Evolutionary conservation across 805 yeast genomes (phyloP).

Genomic region (Brettanomyces nanus): DNA sequence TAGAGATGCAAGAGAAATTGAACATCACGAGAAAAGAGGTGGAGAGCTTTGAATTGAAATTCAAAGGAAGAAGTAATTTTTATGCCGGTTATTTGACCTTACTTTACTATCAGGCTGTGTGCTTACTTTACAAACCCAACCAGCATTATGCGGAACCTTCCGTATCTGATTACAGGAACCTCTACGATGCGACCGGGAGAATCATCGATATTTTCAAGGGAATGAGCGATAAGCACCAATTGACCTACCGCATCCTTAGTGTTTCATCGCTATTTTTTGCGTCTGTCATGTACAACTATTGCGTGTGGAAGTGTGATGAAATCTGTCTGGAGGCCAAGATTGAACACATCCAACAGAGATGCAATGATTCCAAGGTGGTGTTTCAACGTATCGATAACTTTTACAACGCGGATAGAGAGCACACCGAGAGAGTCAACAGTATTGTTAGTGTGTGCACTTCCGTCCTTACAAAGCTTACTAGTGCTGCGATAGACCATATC

Average conservation of each 20-base stretch:
- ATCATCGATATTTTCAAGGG: background rate
- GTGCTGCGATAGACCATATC: background rate
- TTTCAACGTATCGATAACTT: background rate
- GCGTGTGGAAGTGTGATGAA: slow-evolving; percentile 1
- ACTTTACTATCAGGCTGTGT: slow-evolving; percentile 1
- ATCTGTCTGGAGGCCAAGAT: background rate
- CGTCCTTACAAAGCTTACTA: background rate
- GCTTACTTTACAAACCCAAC: background rate
- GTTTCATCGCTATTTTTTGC: background rate
- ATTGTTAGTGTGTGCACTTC: background rate
- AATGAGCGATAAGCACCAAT: background rate
- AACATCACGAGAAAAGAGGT: background rate
- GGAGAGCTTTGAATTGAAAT: background rate
- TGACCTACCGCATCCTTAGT: slow-evolving; percentile 1
- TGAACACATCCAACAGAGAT: background rate
- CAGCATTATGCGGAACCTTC: background rate
- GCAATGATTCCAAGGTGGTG: background rate
- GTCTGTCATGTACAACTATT: background rate
- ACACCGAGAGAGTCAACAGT: background rate
- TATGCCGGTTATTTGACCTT: slow-evolving; percentile 1
- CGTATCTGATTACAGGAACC: background rate
- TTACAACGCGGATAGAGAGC: slow-evolving; percentile 1
- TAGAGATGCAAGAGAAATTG: background rate
- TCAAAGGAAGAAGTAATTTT: background rate
- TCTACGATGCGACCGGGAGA: background rate